Base-by-base conservation (phyloP, 1,284 basidiomycete genomes). In the Cryptococcus sp. region DNA sequence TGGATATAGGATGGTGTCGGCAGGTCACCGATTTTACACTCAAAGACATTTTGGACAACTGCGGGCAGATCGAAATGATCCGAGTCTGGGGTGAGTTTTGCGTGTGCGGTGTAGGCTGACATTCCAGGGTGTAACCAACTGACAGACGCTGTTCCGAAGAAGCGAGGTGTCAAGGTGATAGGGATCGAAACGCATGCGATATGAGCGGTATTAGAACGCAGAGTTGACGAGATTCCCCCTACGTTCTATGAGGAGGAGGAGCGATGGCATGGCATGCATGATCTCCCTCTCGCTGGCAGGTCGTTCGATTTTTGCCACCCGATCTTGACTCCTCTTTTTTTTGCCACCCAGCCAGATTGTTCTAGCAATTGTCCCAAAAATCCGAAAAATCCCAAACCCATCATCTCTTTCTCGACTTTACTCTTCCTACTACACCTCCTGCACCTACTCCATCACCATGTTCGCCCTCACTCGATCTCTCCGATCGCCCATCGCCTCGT, bases 1-100 rank as follows among this genome's bases (percentile, higher is more conserved):
- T 97, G 31, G 88, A 98, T 63, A 69, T 95, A 5, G 85, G 91
- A 1, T 98, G 89, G 80, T 93, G 92, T 57, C 75, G 94, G 36
- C 79, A 81, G 32, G 78, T 89, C 26, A 86, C 93, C 57, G 87
- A 98, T 68, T 90, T 85, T 62, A 76, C 86, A 2, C 71, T 97
- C 52, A 85, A 87, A 68, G 77, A 73, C 19, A 73, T 90, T 60
- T 66, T 90, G 55, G 82, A 86, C 14, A 75, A 74, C 0, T 76
- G 75, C 44, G 57, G 56, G 1, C 22, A 53, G 2, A 55, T 74
- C 32, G 51, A 69, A 47, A 33, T 50, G 11, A 45, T 74, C 24
- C 53, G 57, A 28, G 71, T 74, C 1, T 74, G 73, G 73, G 73
- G 72, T 72, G 52, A 61, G 69, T 63, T 2, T 7, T 25, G 39